Base-by-base conservation (phyloP, 148 eudicot genomes). In the Mesembryanthemum crystallinum region DNA sequence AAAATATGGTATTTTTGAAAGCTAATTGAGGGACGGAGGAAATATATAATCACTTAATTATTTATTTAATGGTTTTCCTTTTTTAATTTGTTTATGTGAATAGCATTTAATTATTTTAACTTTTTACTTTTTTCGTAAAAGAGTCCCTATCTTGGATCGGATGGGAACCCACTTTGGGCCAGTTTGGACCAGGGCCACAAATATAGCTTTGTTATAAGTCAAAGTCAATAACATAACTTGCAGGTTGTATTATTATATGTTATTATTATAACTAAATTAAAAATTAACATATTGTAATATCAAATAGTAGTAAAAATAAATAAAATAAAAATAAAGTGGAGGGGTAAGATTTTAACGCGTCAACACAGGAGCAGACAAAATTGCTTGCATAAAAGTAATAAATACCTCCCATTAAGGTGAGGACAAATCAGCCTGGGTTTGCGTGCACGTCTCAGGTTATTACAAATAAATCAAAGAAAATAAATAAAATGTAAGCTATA, bases 401-500 rank as follows among this genome's bases (percentile, higher is more conserved):
- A 52, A 69, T 72, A 72, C 28, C 33, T 61, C 67, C 75, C 63
- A 71, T 58, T 68, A 33, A 64, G 57, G 77, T 78, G 58, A 64
- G 62, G 88, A 87, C 87, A 85, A 85, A 83, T 89, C 87, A 5
- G 78, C 83, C 87, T 85, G 52, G 85, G 20, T 14, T 83, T 82
- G 84, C 82, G 90, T 85, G 87, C 82, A 85, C 87, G 86, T 71
- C 83, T 76, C 76, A 73, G 24, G 27, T 60, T 23, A 28, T 3
- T 0, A 15, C 15, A 30, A n/a, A 64, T 43, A 1, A 18, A 32
- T 9, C 23, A 30, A 8, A 64, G 21, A 73, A 13, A 0, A 55
- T 1, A 57, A 21, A 32, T 3, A 1, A 24, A 37, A 28, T 37
- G n/a, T n/a, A n/a, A 24, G 17, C 24, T 1, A 60, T 0, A 21